A percentile compares a stretch with the other conserved stretches of the same genome.
Evolutionary conservation across 1,284 basidiomycete species (phyloP).

Genomic region (Irpex sp.): DNA sequence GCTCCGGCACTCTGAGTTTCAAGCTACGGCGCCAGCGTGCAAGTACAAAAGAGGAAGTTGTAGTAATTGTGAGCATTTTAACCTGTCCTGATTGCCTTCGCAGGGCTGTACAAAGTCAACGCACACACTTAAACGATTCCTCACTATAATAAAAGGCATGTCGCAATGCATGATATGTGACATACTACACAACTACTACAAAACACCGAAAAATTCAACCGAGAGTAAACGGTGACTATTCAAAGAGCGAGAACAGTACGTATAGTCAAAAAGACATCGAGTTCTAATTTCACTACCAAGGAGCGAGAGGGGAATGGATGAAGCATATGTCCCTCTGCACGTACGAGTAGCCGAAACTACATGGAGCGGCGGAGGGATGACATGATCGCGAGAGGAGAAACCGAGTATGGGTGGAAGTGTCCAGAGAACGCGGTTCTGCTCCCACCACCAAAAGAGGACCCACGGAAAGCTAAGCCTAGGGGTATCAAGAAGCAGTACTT

Average conservation of each 20-base stretch:
- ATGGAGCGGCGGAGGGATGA: not conserved
- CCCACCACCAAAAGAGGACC: not conserved
- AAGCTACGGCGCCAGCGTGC: not conserved
- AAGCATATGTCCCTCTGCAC: not conserved
- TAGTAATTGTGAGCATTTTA: not conserved
- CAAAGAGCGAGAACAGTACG: not conserved
- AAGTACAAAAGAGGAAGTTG: not conserved
- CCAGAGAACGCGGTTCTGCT: constrained; percentile 3
- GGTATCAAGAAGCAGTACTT: not conserved
- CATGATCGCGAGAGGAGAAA: not conserved
- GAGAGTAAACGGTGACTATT: not conserved
- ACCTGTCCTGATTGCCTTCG: too few species aligned
- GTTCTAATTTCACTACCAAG: not conserved
- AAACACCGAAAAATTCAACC: not conserved
- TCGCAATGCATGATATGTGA: too few species aligned
- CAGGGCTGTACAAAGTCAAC: too few species aligned
- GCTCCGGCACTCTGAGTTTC: not conserved
- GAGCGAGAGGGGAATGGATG: not conserved
- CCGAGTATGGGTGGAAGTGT: not conserved
- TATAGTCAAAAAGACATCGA: not conserved
- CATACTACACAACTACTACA: not conserved
- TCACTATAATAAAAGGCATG: too few species aligned
- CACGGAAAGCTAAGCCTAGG: not conserved
- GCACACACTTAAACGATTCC: too few species aligned
- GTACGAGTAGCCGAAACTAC: not conserved